phyloP scores from a whole-genome alignment of 345 rosid genomes.

The Eucalyptus sideroxylon region DNA sequence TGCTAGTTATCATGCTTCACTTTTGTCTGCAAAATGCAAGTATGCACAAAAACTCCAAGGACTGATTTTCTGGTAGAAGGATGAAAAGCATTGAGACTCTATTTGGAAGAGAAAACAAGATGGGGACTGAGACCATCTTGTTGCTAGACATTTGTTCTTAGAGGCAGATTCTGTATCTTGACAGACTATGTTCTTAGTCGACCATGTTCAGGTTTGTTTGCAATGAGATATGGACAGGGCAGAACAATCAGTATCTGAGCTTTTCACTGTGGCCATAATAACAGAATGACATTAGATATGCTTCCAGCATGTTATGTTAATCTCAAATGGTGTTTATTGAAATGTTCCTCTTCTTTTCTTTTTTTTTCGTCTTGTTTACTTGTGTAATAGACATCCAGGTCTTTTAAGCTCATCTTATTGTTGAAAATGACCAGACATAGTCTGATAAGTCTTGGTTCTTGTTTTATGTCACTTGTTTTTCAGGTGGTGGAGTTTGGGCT shows the following conservation, averaged over 20 bases:
- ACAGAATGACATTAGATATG: not conserved
- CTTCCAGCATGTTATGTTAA: not conserved
- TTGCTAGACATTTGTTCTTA: not conserved
- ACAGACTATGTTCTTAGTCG: not conserved
- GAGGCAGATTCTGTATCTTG: not conserved
- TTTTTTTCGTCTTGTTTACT: not conserved
- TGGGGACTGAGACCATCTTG: not conserved
- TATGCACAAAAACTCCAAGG: not conserved
- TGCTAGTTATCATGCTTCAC: not conserved
- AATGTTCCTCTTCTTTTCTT: not conserved
- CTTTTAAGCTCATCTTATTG: not conserved
- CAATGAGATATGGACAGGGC: not conserved
- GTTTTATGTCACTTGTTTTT: not conserved
- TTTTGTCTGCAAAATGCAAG: not conserved
- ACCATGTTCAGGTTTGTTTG: not conserved
- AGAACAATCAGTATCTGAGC: not conserved
- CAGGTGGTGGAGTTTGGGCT: slow-evolving; percentile 94
- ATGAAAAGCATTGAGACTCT: not conserved
- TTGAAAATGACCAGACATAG: not conserved
- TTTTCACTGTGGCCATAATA: not conserved
- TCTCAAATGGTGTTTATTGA: not conserved
- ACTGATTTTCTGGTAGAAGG: not conserved
- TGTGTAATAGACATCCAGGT: not conserved
- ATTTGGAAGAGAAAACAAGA: not conserved
- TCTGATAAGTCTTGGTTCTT: not conserved